These are phyloP conservation scores for Liriodendron chinense DNA, from an alignment of 164 flowering plant genomes.

Conservation along the genomic window DNA sequence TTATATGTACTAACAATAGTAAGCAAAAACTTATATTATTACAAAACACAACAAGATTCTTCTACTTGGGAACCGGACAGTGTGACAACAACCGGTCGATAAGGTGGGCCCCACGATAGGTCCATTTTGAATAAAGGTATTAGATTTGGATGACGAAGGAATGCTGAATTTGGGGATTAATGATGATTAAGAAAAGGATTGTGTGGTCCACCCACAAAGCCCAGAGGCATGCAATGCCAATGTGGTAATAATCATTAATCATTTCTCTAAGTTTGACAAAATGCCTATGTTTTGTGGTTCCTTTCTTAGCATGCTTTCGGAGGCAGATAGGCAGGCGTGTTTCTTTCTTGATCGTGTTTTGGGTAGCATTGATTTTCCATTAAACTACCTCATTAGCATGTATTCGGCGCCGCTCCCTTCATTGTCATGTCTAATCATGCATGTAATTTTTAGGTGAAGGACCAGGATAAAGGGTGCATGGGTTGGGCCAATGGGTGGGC, in stretches of 20 bases:
- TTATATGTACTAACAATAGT: too few species aligned
- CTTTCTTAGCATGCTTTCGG: neutral
- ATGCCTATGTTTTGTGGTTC: neutral
- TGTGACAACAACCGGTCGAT: neutral
- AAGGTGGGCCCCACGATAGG: neutral
- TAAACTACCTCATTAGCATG: neutral
- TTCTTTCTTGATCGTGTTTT: conserved; percentile 3
- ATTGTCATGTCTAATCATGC: too few species aligned
- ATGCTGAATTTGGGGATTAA: neutral
- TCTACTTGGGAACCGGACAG: neutral
- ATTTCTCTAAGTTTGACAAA: conserved; percentile 6
- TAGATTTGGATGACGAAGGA: conserved; percentile 2
- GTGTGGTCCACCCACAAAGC: neutral
- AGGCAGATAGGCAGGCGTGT: conserved; percentile 4
- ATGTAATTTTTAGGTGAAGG: too few species aligned
- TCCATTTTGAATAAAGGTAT: neutral
- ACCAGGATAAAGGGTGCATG: too few species aligned
- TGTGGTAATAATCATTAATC: neutral
- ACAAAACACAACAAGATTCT: neutral
- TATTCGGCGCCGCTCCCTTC: neutral
- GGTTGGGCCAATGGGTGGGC: too few species aligned
- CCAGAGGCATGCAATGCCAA: conserved; percentile 5
- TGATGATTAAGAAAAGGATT: conserved; percentile 7
- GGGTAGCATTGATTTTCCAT: conserved; percentile 1
- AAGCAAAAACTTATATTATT: too few species aligned